phyloP scores from a whole-genome alignment of 106 monocot species.

The Phalaenopsis aphrodite region DNA sequence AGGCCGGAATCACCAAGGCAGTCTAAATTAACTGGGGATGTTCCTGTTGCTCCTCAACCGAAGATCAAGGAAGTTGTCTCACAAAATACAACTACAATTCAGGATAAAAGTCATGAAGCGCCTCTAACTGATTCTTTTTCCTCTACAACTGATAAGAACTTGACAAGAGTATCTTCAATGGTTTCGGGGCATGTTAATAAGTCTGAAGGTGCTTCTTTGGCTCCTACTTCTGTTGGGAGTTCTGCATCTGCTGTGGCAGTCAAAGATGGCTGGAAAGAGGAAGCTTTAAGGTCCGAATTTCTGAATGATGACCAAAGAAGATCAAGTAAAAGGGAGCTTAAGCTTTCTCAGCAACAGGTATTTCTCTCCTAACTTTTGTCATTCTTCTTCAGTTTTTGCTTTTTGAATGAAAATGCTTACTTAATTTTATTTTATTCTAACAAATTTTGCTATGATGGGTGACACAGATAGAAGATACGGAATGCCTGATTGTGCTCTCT shows the following conservation, averaged over 20 bases:
- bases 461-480: constrained; percentile 18
- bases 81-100: not conserved
- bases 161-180: constrained; percentile 6
- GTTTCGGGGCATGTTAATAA: constrained; percentile 11
- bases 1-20: constrained; percentile 19
- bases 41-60: constrained; percentile 1
- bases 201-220: constrained; percentile 4
- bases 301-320: constrained; percentile 34
- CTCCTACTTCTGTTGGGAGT: constrained; percentile 1
- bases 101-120: constrained; percentile 2
- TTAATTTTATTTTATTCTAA: not conserved
- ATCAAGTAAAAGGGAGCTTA: constrained; percentile 22
- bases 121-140: constrained; percentile 2
- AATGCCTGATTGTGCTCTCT: not conserved
- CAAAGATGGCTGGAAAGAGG: constrained; percentile 17
- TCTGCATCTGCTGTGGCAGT: constrained; percentile 10
- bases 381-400: not conserved
- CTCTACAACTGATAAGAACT: not conserved
- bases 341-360: constrained; percentile 29
- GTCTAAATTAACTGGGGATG: constrained; percentile 11
- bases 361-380: not conserved
- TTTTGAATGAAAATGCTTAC: not conserved
- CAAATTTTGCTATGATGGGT: constrained; percentile 4
- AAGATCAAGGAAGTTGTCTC: constrained; percentile 8
- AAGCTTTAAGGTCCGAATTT: constrained; percentile 27